Evolutionary conservation across 2,329 filamentous ascomycete species (phyloP), one percentile per base, ranked within the genome.

Genomic region (Penicillium verrucosum): DNA sequence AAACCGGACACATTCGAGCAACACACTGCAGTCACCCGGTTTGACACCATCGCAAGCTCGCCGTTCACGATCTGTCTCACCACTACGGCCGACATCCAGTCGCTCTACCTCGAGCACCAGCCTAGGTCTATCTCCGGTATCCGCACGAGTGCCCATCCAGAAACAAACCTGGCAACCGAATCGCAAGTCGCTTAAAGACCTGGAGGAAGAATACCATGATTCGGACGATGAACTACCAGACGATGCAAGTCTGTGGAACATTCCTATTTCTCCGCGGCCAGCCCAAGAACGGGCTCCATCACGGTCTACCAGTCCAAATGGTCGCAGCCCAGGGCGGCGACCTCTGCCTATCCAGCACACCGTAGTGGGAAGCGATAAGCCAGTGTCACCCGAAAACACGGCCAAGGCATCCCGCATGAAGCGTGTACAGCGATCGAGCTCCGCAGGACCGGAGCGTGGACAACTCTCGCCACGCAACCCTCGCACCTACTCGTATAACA

Each of bases 401-500:
- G 69, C 73, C 5, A 65, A 68, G 44, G 65, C 67, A 30, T 68
- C 72, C 11, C 72, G 73, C 30, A 64, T 66, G 29, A 65, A 65
- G 51, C 65, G 72, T 37, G 50, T 65, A 30, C 56, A 66, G n/a
- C 68, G 73, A 32, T 75, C 73, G 37, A 71, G 67, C 61, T 75
- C 73, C 44, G 72, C 73, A n/a, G 72, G 73, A n/a, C 74, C 74
- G 47, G 72, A 76, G 65, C 68, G 73, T 53, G 70, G 74, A 49
- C 69, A 75, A 61, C 70, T 77, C 41, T 72, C 73, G 25, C 71
- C 74, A 34, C 68, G 74, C 56, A 69, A 75, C 47, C 76, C 77
- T 41, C 76, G 80, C 30, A 80, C 81, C 23, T 83, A 83, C 64
- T 85, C 83, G 0, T 87, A 85, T 79, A 82, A 82, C 56, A 76